A percentile compares a stretch with the other conserved stretches of the same genome.
These are phyloP conservation scores for Calocera cornea DNA, from an alignment of 768 basidiomycete species.

Conservation along the genomic window DNA sequence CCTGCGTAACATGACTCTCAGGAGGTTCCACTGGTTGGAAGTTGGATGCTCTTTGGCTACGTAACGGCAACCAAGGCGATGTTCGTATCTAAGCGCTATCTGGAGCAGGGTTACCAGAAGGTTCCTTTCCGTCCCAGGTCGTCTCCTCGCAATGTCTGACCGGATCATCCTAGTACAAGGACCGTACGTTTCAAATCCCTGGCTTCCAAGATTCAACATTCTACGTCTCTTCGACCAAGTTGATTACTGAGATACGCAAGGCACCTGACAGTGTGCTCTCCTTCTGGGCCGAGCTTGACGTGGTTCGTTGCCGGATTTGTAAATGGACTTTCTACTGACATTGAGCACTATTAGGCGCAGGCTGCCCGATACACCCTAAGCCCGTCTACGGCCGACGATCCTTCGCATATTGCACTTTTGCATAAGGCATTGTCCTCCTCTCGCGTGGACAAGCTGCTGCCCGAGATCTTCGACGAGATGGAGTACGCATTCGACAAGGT, in stretches of 20 bases:
- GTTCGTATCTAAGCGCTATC: neutral
- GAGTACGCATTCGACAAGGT: neutral
- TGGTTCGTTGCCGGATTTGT: slow-evolving; percentile 21
- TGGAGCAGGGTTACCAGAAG: neutral
- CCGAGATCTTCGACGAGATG: slow-evolving; percentile 11
- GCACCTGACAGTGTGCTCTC: slow-evolving; percentile 31
- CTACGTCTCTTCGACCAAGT: slow-evolving; percentile 10
- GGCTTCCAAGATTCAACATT: neutral
- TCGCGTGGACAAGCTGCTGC: slow-evolving; percentile 3
- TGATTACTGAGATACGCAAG: slow-evolving; percentile 39
- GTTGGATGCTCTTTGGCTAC: neutral
- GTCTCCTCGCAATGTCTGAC: neutral
- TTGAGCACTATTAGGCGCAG: neutral
- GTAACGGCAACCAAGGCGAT: neutral
- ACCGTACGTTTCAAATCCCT: neutral
- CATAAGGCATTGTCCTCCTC: neutral
- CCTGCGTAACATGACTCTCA: neutral
- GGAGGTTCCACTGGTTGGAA: neutral
- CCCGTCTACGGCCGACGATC: neutral
- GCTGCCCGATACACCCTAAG: neutral
- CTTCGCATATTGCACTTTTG: neutral
- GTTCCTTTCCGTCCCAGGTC: neutral
- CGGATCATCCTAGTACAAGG: neutral
- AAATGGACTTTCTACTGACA: neutral
- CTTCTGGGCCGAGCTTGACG: slow-evolving; percentile 19